Percentiles rank a stretch among this genome's conserved stretches.
phyloP scores from a whole-genome alignment of 1,139 yeast species.

The Diutina sp. region DNA sequence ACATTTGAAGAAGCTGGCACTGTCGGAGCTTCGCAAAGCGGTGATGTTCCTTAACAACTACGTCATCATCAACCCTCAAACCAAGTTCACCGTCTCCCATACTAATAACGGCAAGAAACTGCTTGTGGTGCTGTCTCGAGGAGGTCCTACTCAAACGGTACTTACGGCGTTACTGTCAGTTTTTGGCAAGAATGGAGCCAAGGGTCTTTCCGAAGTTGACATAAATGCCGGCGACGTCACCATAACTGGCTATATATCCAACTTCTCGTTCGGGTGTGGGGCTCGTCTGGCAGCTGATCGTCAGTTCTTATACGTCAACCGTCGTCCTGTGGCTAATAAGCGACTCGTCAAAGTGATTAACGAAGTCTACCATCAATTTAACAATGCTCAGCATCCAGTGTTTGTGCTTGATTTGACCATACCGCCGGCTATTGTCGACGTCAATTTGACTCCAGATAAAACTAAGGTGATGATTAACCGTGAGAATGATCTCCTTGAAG shows the following conservation, averaged over 20 bases:
- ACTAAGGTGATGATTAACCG: slow-evolving; percentile 56
- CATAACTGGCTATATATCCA: slow-evolving; percentile 50
- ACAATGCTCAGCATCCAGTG: slow-evolving; percentile 66
- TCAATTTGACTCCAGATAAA: slow-evolving; percentile 89
- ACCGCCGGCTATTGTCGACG: slow-evolving; percentile 45
- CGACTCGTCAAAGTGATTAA: slow-evolving; percentile 47
- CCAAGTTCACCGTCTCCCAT: slow-evolving; percentile 50
- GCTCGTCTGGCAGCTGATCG: slow-evolving; percentile 52
- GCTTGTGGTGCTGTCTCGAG: slow-evolving; percentile 37
- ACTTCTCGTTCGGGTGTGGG: slow-evolving; percentile 60
- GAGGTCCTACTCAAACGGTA: slow-evolving; percentile 18
- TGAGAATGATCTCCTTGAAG: slow-evolving; percentile 45
- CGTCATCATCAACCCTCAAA: slow-evolving; percentile 44
- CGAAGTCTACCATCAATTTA: slow-evolving; percentile 61
- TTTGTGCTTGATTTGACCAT: slow-evolving; percentile 48
- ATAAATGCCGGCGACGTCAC: slow-evolving; percentile 13
- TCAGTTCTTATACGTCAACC: slow-evolving; percentile 62
- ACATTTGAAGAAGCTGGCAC: slow-evolving; percentile 55
- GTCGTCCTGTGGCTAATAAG: slow-evolving; percentile 58
- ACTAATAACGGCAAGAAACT: slow-evolving; percentile 33
- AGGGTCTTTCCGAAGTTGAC: slow-evolving; percentile 40
- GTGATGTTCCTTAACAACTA: slow-evolving; percentile 53
- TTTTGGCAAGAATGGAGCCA: slow-evolving; percentile 54
- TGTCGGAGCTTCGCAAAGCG: slow-evolving; percentile 61
- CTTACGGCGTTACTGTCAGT: slow-evolving; percentile 49